phyloP scores from a whole-genome alignment of 2,329 filamentous ascomycete genomes.

The Incumbomyces delicatus region DNA sequence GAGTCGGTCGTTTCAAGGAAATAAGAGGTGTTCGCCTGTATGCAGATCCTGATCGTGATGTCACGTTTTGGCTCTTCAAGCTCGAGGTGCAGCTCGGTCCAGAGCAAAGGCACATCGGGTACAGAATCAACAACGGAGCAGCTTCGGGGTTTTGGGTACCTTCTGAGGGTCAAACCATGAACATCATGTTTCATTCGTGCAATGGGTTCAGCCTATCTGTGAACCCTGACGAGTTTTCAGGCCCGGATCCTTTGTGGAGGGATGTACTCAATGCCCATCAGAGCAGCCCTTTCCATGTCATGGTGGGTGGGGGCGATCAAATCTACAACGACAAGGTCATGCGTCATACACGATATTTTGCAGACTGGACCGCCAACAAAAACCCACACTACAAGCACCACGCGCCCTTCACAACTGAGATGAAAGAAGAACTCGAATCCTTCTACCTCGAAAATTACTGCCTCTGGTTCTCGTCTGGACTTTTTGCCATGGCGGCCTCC shows the following conservation, averaged over 20 bases:
- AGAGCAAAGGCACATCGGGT: conserved; percentile 76
- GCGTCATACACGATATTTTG: conserved; percentile 64
- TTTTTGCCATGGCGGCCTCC: conserved; percentile 84
- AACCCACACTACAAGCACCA: conserved; percentile 71
- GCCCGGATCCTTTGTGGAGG: conserved; percentile 92
- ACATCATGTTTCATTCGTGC: conserved; percentile 97
- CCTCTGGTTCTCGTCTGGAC: conserved; percentile 91
- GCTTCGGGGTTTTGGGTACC: conserved; percentile 92
- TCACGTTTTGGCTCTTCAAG: conserved; percentile 96
- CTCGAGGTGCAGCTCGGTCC: conserved; percentile 78
- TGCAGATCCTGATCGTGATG: conserved; percentile 69
- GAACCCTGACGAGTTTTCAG: conserved; percentile 70
- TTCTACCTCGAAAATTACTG: conserved; percentile 85
- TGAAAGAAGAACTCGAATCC: conserved; percentile 78
- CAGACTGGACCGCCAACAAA: conserved; percentile 72
- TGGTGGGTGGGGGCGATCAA: conserved; percentile 95
- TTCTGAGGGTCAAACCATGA: conserved; percentile 75
- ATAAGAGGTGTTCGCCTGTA: conserved; percentile 74
- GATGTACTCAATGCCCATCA: conserved; percentile 91
- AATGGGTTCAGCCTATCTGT: conserved; percentile 85
- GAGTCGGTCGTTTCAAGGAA: conserved; percentile 69
- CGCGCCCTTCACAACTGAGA: conserved; percentile 64
- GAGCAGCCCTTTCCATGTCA: conserved; percentile 87
- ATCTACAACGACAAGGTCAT: conserved; percentile 88
- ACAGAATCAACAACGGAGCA: conserved; percentile 88